These are phyloP conservation scores for Sporothrix globosa DNA, from an alignment of 2,329 filamentous ascomycete genomes.

Conservation along the genomic window DNA sequence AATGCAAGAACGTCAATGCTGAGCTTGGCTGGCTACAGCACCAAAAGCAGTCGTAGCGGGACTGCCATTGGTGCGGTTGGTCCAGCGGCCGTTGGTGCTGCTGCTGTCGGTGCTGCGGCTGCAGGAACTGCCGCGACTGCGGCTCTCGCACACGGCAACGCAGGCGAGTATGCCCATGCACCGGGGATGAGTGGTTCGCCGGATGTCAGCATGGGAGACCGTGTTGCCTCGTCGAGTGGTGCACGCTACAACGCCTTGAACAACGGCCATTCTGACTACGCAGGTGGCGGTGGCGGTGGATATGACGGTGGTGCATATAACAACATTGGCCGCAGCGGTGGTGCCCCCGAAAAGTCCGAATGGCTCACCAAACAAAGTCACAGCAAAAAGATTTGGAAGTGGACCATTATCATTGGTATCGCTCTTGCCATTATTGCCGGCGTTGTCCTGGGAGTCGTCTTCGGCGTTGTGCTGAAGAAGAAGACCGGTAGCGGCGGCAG, in stretches of 20 bases:
- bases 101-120: slow-evolving; percentile 38
- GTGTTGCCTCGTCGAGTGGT: slow-evolving; percentile 22
- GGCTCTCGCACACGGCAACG: slow-evolving; percentile 43
- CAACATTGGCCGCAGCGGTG: slow-evolving; percentile 41
- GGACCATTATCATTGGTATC: slow-evolving; percentile 68
- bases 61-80: slow-evolving; percentile 21
- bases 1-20: slow-evolving; percentile 62
- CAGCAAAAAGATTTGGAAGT: slow-evolving; percentile 68
- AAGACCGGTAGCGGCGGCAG: slow-evolving; percentile 49
- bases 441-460: slow-evolving; percentile 73
- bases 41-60: slow-evolving; percentile 43
- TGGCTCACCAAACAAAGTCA: slow-evolving; percentile 64
- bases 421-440: slow-evolving; percentile 68
- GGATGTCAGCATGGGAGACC: background rate
- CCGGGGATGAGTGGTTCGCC: background rate
- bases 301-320: slow-evolving; percentile 36
- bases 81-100: slow-evolving; percentile 41
- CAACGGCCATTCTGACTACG: slow-evolving; percentile 34
- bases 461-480: slow-evolving; percentile 67
- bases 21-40: slow-evolving; percentile 56
- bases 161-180: background rate
- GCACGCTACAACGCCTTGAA: slow-evolving; percentile 61
- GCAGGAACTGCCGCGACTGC: slow-evolving; percentile 37
- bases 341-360: slow-evolving; percentile 64
- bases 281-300: background rate